These are phyloP conservation scores for Geosmithia putterillii DNA, from an alignment of 2,329 filamentous ascomycete genomes.

Conservation along the genomic window DNA sequence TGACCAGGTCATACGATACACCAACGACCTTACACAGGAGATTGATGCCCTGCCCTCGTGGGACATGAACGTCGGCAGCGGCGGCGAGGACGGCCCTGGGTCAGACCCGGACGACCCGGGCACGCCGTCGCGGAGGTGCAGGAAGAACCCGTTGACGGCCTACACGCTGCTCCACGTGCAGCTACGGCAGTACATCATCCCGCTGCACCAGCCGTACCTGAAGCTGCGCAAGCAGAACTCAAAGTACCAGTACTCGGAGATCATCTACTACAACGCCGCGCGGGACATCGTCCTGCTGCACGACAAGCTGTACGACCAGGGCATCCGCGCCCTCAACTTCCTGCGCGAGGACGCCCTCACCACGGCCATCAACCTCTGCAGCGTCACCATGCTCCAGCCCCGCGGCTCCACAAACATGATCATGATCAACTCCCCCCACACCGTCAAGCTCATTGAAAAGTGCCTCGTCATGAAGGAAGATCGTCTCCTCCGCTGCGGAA, in stretches of 20 bases:
- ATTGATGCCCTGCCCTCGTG: slow-evolving; percentile 48
- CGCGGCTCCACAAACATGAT: slow-evolving; percentile 48
- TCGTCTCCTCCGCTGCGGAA: slow-evolving; percentile 46
- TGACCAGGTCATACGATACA: slow-evolving; percentile 49
- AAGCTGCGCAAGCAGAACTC: slow-evolving; percentile 47
- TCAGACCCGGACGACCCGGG: no score
- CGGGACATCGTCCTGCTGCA: slow-evolving; percentile 50
- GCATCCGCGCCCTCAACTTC: slow-evolving; percentile 46
- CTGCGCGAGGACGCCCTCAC: slow-evolving; percentile 47
- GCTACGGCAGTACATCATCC: slow-evolving; percentile 48
- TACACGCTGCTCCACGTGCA: slow-evolving; percentile 50
- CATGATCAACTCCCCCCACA: slow-evolving; percentile 49
- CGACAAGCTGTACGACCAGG: slow-evolving; percentile 46
- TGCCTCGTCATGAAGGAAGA: slow-evolving; percentile 50
- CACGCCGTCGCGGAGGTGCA: slow-evolving; percentile 12
- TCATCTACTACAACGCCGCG: slow-evolving; percentile 51
- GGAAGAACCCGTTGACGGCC: slow-evolving; percentile 43
- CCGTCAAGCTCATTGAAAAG: slow-evolving; percentile 47
- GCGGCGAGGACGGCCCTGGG: neutral
- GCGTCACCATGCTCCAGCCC: slow-evolving; percentile 48
- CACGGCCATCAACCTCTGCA: slow-evolving; percentile 48
- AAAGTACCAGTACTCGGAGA: slow-evolving; percentile 50
- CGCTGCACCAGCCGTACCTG: slow-evolving; percentile 47
- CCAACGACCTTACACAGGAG: slow-evolving; percentile 47
- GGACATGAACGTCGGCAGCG: slow-evolving; percentile 20